Base-by-base conservation (phyloP, 2,329 filamentous ascomycete genomes). In the Knufia petricola region DNA sequence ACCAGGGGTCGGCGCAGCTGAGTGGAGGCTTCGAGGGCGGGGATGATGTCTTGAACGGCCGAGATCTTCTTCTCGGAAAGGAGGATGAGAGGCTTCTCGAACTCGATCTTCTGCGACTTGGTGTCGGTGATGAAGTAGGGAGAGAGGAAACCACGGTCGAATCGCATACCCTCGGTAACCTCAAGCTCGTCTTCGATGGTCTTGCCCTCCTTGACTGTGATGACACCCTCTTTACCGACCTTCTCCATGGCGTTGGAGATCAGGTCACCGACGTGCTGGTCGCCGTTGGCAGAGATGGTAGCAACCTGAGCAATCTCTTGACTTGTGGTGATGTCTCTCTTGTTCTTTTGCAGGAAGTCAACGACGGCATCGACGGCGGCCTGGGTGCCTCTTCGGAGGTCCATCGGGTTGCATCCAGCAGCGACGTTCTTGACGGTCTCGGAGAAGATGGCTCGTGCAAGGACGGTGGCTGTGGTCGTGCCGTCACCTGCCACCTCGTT, bases 41-140 rank as follows among this genome's bases (percentile, higher is more conserved):
- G 92, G 64, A 98, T 90, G 65, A 98, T 96, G 71, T 98, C 92
- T 76, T 96, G 90, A 52, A 96, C 92, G 52, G 89, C 87, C 46
- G 92, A 98, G 72, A 98, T 98, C 84, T 98, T 98, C 86, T 95
- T 96, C 82, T 98, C 92, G 7, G 92, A 96, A 49, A 98, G 86
- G 44, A 98, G 85, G 68, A 98, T 92, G 66, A 98, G 74, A 58
- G 92, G 92, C 81, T 98, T 96, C 82, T 98, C 92, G 60, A 98
- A 98, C 75, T 98, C 92, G 50, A 96, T 89, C 82, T 98, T 98
- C 70, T 94, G 88, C 52, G 89, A 71, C 84, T 98, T 98, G 79
- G 88, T 75, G 65, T 98, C 92, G 75, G 92, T 98, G 77, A 98
- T 98, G 79, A 98, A 98, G 83, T 98, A 98, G 61, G 92, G 89